Evolutionary conservation across 176 grass and related monocot species (phyloP), one percentile per base, ranked within the genome.

Genomic region (Lolium rigidum): DNA sequence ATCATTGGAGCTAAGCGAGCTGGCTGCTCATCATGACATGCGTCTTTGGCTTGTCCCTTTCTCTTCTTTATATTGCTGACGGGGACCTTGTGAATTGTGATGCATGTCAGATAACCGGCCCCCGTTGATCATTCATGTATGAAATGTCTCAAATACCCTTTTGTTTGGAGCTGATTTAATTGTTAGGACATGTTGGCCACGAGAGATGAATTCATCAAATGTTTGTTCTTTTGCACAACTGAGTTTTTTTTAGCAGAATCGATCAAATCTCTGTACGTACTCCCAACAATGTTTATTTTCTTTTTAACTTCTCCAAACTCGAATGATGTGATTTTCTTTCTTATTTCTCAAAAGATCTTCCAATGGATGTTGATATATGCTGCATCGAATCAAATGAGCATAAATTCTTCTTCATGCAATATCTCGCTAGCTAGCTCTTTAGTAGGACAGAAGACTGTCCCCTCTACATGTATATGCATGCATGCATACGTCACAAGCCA

Each of bases 11-110:
- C 68, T 50, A 74, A 58, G 72, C 39, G 50, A 74, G 46, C 44
- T 37, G 86, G 76, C 38, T 26, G 61, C 41, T 91, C 68, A 85
- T 93, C 68, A 88, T 93, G 64, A 50, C 80, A 83, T 74, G 66
- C 67, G 37, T 70, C 63, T 52, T 70, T 88, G 50, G 49, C 24
- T 10, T 71, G 43, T 63, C 61, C 41, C 87, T 82, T 86, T 90
- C 90, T 85, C 86, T 87, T 87, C 89, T 90, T 90, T 90, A 79
- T 48, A 87, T 83, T 79, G 54, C 64, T 82, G 79, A 78, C 73
- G 56, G 10, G 16, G 44, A 44, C 48, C 46, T 75, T 56, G 52
- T 10, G 49, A 21, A 56, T 35, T 35, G 16, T 82, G 60, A 21
- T 67, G 46, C 71, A 51, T 75, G 86, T 56, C 59, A 82, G 58